These are phyloP conservation scores for Lecanosticta acicola DNA, from an alignment of 2,329 filamentous ascomycete genomes.

Conservation along the genomic window DNA sequence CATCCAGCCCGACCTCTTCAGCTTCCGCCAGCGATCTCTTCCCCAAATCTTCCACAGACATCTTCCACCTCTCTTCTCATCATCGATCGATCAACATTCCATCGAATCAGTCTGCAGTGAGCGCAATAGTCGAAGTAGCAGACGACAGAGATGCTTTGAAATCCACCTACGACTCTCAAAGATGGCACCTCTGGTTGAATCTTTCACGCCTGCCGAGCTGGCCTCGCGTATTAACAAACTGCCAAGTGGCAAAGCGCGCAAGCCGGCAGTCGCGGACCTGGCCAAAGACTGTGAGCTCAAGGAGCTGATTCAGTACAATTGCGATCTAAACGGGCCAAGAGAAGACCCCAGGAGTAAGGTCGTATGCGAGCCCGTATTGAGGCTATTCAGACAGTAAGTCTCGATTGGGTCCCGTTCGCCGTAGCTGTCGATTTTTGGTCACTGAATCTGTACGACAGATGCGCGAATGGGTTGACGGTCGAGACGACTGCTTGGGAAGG, in stretches of 20 bases:
- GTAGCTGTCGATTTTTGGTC: too few species aligned
- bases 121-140: too few species aligned
- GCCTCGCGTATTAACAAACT: slow-evolving; percentile 47
- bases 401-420: too few species aligned
- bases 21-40: slow-evolving; percentile 49
- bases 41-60: slow-evolving; percentile 45
- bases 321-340: slow-evolving; percentile 46
- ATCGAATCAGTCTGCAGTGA: not conserved
- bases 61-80: slow-evolving; percentile 18
- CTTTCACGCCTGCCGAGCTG: slow-evolving; percentile 50
- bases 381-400: slow-evolving; percentile 56
- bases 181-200: slow-evolving; percentile 53
- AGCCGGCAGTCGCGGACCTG: slow-evolving; percentile 46
- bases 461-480: slow-evolving; percentile 52
- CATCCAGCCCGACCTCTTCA: slow-evolving; percentile 44
- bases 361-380: slow-evolving; percentile 53
- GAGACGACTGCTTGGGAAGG: slow-evolving; percentile 59
- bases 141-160: too few species aligned
- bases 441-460: slow-evolving; percentile 33
- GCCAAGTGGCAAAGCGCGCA: slow-evolving; percentile 48
- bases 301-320: slow-evolving; percentile 59
- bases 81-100: slow-evolving; percentile 4
- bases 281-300: slow-evolving; percentile 49
- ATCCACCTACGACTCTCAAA: not conserved
- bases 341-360: slow-evolving; percentile 39